Base-by-base conservation (phyloP, 305 asterid species). In the Solanum hybrid region DNA sequence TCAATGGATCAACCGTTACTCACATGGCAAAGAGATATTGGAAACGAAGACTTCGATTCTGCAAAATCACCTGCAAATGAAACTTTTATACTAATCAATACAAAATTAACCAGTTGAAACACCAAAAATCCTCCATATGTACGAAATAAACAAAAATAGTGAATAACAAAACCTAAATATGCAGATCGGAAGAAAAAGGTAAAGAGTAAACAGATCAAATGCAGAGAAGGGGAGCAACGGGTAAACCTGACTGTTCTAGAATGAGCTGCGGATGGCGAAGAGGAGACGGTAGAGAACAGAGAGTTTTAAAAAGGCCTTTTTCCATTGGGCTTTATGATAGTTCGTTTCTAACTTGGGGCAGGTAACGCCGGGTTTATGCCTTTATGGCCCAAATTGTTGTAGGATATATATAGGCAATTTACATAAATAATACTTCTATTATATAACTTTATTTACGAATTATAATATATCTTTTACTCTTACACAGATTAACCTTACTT, bases 201-300 rank as follows among this genome's bases (percentile, higher is more conserved):
- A 45, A 84, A 57, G 32, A 85, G 88, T 9, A 57, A 51, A 85
- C 22, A 51, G 76, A 85, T 85, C 77, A 51, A 45, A 17, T 29
- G 39, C 36, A 17, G n/a, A 39, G 68, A 82, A 45, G 73, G 15
- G 31, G 29, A 45, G 38, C 39, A 45, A 45, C 32, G 45, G 76
- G 29, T 20, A 57, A 57, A 85, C 88, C 88, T 85, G 88, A 51
- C 2, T 29, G 27, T 83, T 29, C 73, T 83, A 83, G 75, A 83
- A 83, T 85, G 88, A 51, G 88, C 88, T 85, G 88, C 88, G 88
- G 88, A 85, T 15, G 38, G 88, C 29, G 39, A 57, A 85, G 88
- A 20, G 31, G 31, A 31, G 32, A 57, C 2, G 10, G 24, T 1
- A 10, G 29, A 9, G 41, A 84, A 84, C 17, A 17, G n/a, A 17